These are phyloP conservation scores for Nematocida homosporus DNA, from an alignment of 371 early-diverging fungal genomes.

Conservation along the genomic window DNA sequence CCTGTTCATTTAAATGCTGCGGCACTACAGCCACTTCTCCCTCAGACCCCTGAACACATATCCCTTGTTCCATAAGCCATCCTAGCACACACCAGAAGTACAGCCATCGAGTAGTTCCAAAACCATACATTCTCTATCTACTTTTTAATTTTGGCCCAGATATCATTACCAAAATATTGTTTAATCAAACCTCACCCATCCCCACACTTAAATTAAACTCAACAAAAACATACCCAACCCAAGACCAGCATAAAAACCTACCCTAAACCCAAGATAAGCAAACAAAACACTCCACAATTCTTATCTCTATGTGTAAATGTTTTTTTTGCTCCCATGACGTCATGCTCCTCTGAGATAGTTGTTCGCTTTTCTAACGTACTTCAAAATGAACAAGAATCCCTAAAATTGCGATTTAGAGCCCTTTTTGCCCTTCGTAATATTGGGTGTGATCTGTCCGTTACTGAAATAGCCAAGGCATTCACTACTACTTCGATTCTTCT, in stretches of 20 bases:
- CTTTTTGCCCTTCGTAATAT: conserved; percentile 85
- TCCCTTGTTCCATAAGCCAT: too few relatives aligned
- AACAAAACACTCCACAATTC: neutral
- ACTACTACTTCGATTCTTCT: conserved; percentile 80
- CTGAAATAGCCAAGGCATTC: conserved; percentile 72
- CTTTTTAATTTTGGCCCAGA: too few relatives aligned
- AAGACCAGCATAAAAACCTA: too few relatives aligned
- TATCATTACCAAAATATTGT: neutral
- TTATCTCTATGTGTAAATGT: neutral
- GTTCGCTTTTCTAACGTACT: conserved; percentile 23
- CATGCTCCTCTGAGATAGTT: neutral
- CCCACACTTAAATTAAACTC: neutral
- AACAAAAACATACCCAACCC: neutral
- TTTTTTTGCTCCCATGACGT: too few relatives aligned
- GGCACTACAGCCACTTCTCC: too few relatives aligned
- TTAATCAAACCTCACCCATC: neutral
- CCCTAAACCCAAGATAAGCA: neutral
- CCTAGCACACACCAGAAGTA: too few relatives aligned
- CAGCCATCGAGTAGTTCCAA: too few relatives aligned
- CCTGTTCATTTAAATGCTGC: too few relatives aligned
- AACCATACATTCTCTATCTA: too few relatives aligned
- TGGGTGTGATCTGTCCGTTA: conserved; percentile 72
- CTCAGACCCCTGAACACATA: too few relatives aligned
- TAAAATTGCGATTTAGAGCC: conserved; percentile 70
- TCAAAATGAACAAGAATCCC: conserved; percentile 19